phyloP scores from a whole-genome alignment of 441 rosid genomes.

The Pelargonium cotyledonis region DNA sequence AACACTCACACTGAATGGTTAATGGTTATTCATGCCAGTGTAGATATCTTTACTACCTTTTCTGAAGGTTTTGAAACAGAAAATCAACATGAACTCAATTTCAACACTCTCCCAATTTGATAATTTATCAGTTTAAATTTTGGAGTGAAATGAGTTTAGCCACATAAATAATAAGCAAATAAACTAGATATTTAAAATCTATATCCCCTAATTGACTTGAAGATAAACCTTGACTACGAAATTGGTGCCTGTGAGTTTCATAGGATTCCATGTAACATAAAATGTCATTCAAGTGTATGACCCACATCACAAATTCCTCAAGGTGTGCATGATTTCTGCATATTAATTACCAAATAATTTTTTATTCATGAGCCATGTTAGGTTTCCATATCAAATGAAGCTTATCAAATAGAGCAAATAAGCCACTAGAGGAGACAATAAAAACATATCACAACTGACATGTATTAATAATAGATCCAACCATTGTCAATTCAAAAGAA shows the following conservation, averaged over 20 bases:
- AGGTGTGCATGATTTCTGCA: background rate
- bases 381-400: conserved; percentile 11
- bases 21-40: background rate
- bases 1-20: background rate
- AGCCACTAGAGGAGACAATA: background rate
- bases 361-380: conserved; percentile 7
- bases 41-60: background rate
- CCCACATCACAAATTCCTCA: background rate
- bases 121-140: background rate
- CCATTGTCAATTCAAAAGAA: conserved; percentile 9
- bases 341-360: background rate
- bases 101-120: background rate
- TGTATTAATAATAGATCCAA: background rate
- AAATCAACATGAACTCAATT: background rate
- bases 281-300: no score
- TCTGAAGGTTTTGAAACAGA: background rate
- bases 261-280: background rate
- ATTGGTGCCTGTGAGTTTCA: background rate
- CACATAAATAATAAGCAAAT: background rate
- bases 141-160: background rate
- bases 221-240: background rate
- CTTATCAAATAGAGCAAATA: conserved; percentile 9
- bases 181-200: background rate
- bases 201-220: background rate
- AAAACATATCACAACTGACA: background rate